A percentile compares a stretch with the other conserved stretches of the same genome.
phyloP scores from a whole-genome alignment of 768 basidiomycete species.

The Leccinum pellstonianum region DNA sequence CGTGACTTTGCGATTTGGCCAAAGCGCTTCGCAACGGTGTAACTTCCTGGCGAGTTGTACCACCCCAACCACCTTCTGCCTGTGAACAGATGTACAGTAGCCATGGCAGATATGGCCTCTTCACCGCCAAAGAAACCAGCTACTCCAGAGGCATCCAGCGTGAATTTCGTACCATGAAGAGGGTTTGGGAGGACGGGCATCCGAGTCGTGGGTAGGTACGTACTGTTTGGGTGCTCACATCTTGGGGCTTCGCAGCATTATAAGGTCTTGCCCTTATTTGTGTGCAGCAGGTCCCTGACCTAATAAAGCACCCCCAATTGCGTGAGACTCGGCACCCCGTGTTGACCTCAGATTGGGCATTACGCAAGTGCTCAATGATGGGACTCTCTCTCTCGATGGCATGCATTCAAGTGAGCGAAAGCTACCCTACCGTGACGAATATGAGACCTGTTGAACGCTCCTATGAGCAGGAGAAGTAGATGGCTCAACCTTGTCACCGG shows the following conservation, averaged over 20 bases:
- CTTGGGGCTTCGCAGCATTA: background rate
- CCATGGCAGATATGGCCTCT: conserved; percentile 38
- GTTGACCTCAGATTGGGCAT: background rate
- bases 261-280: background rate
- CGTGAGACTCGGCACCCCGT: background rate
- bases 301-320: background rate
- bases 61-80: conserved; percentile 36
- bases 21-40: conserved; percentile 33
- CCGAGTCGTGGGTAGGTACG: conserved; percentile 1
- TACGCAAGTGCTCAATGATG: background rate
- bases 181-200: conserved; percentile 20
- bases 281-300: background rate
- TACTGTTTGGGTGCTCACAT: background rate
- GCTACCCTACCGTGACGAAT: background rate
- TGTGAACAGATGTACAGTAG: conserved; percentile 32
- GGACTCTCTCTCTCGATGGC: background rate
- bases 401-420: background rate
- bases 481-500: background rate
- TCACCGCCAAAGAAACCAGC: conserved; percentile 39
- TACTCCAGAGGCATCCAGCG: conserved; percentile 32
- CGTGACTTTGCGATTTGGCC: conserved; percentile 29
- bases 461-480: background rate
- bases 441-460: background rate
- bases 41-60: conserved; percentile 40
- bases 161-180: conserved; percentile 10